Base-by-base conservation (phyloP, 2,329 filamentous ascomycete species). In the Iodosphaeria phyllophila region DNA sequence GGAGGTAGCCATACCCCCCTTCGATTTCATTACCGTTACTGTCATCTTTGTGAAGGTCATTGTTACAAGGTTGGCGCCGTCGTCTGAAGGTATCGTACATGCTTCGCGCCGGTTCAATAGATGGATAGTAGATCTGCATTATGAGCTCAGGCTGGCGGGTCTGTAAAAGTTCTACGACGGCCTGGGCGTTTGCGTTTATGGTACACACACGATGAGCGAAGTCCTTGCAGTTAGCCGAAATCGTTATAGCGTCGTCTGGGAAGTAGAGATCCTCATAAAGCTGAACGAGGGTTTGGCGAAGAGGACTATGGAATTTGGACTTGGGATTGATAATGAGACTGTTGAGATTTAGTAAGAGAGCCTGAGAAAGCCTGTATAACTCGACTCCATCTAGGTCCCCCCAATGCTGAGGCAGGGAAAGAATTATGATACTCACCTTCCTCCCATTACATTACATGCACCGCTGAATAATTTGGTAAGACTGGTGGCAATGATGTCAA, bases 371-470 rank as follows among this genome's bases (percentile, higher is more conserved):
- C 8, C 8, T 19, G 11, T 8, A 19, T 19, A 19, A 11, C 8
- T 8, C 8, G 8, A 8, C 8, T n/a, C 18, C 8, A 11, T 8
- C 8, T 8, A 11, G 18, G 18, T 8, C 8, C 18, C 11, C 8
- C 18, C 18, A 8, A 8, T 19, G 18, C 8, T 8, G 8, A 8
- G 18, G 18, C 8, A 11, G 11, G 8, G 8, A 19, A 19, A 8
- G 8, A 11, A 8, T 8, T n/a, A 19, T n/a, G 18, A 8, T 8
- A 19, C 18, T 8, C 11, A 19, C 18, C 18, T 19, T 15, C 89
- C 89, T 30, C 84, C 89, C 86, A 95, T 95, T 36, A 98, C 89
- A 47, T 98, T 95, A 47, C 80, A 89, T 50, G 93, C 89, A 25
- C 89, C 89, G 28, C 82, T 92, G 53, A 98, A 98, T 27, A 95